A percentile compares a stretch with the other conserved stretches of the same genome.
phyloP scores from a whole-genome alignment of 164 flowering plant genomes.

The Santalum album region DNA sequence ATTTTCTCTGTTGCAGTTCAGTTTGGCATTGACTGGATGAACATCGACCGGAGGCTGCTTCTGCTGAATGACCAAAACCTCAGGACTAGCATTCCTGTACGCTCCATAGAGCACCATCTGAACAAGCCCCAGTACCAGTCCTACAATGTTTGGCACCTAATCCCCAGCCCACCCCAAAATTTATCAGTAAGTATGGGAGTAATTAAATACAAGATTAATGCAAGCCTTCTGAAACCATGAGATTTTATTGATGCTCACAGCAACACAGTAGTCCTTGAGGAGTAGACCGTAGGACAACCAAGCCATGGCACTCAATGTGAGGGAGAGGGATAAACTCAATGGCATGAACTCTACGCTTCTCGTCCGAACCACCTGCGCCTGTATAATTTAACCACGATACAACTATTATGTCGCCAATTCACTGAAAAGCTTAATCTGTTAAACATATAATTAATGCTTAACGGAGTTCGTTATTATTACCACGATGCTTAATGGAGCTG shows the following conservation, averaged over 20 bases:
- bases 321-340: slow-evolving; percentile 28
- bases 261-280: slow-evolving; percentile 21
- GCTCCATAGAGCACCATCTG: slow-evolving; percentile 35
- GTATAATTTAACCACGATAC: background rate
- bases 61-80: slow-evolving; percentile 5
- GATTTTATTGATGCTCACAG: slow-evolving; percentile 18
- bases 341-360: slow-evolving; percentile 48
- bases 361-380: slow-evolving; percentile 30
- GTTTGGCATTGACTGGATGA: too few species aligned
- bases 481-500: slow-evolving; percentile 40
- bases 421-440: too few species aligned
- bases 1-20: too few species aligned
- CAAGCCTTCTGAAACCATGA: too few species aligned
- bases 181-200: too few species aligned
- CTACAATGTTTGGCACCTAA: slow-evolving; percentile 34
- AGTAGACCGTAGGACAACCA: slow-evolving; percentile 39
- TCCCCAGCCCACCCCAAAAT: too few species aligned
- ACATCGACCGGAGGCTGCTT: slow-evolving; percentile 3
- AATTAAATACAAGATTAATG: too few species aligned
- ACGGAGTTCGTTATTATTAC: slow-evolving; percentile 12
- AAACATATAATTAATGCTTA: too few species aligned
- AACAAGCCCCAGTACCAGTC: slow-evolving; percentile 27
- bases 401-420: background rate
- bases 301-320: slow-evolving; percentile 33
- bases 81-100: slow-evolving; percentile 11